These are phyloP conservation scores for Sclerotiophoma versabilis DNA, from an alignment of 2,329 filamentous ascomycete species.

Conservation along the genomic window DNA sequence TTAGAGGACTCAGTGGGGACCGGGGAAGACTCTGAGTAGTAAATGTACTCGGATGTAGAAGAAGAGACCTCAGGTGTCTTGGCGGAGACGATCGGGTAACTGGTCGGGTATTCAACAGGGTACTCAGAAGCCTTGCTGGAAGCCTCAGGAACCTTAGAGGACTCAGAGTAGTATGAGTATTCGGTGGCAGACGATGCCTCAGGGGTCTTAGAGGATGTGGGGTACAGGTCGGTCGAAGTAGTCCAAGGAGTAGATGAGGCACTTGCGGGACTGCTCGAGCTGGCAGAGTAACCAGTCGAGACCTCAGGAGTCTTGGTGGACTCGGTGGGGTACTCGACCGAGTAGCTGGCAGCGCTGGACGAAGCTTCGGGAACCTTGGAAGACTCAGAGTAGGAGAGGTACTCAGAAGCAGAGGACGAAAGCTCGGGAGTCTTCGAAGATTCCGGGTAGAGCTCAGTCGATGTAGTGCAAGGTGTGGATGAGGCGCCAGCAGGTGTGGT, in stretches of 20 bases:
- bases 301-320: slow-evolving; percentile 12
- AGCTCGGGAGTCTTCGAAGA: slow-evolving; percentile 22
- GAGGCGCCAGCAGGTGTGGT: slow-evolving; percentile 5
- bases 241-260: slow-evolving; percentile 23
- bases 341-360: neutral
- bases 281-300: slow-evolving; percentile 6
- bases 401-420: slow-evolving; percentile 6
- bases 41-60: slow-evolving; percentile 5
- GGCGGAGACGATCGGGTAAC: neutral
- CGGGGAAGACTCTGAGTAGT: slow-evolving; percentile 20
- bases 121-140: slow-evolving; percentile 8
- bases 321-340: neutral
- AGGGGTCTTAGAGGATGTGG: slow-evolving; percentile 10
- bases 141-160: slow-evolving; percentile 11
- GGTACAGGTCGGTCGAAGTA: slow-evolving; percentile 18
- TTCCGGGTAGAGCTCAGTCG: slow-evolving; percentile 10
- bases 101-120: neutral
- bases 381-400: slow-evolving; percentile 6
- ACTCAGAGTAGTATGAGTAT: slow-evolving; percentile 10
- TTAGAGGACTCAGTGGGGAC: slow-evolving; percentile 21
- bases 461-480: slow-evolving; percentile 14
- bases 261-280: neutral
- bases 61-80: slow-evolving; percentile 11
- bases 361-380: slow-evolving; percentile 11
- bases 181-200: slow-evolving; percentile 6